A percentile compares a stretch with the other conserved stretches of the same genome.
phyloP scores from a whole-genome alignment of 2,329 filamentous ascomycete species.

The Aspergillus quadricinctus region DNA sequence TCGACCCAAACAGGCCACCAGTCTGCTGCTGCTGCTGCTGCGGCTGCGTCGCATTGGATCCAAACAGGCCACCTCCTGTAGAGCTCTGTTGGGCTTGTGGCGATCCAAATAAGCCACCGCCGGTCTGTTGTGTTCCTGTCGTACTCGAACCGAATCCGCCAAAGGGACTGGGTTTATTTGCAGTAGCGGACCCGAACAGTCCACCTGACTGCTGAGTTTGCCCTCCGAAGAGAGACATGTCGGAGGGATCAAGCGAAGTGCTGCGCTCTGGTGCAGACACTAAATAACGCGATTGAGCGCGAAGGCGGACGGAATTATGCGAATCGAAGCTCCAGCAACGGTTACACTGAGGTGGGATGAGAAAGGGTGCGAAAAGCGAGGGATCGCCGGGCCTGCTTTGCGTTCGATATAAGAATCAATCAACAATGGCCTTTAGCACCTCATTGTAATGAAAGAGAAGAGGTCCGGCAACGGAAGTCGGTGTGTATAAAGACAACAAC shows the following conservation, averaged over 20 bases:
- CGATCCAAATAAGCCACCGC: slow-evolving; percentile 32
- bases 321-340: background rate
- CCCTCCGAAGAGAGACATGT: slow-evolving; percentile 39
- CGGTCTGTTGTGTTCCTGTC: slow-evolving; percentile 14
- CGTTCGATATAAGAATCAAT: background rate
- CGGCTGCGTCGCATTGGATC: slow-evolving; percentile 23
- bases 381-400: background rate
- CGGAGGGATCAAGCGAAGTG: background rate
- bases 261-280: background rate
- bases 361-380: background rate
- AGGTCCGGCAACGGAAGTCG: background rate
- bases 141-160: slow-evolving; percentile 22
- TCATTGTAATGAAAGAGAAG: background rate
- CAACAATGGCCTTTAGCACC: background rate
- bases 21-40: slow-evolving; percentile 28
- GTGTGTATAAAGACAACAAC: background rate
- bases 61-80: slow-evolving; percentile 23
- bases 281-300: background rate
- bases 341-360: background rate
- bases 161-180: slow-evolving; percentile 37
- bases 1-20: slow-evolving; percentile 25
- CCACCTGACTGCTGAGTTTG: slow-evolving; percentile 22
- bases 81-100: slow-evolving; percentile 20
- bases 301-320: background rate
- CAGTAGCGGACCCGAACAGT: slow-evolving; percentile 27